Evolutionary conservation across 139 green algal genomes (phyloP).

Genomic region (Chlorella sp.): DNA sequence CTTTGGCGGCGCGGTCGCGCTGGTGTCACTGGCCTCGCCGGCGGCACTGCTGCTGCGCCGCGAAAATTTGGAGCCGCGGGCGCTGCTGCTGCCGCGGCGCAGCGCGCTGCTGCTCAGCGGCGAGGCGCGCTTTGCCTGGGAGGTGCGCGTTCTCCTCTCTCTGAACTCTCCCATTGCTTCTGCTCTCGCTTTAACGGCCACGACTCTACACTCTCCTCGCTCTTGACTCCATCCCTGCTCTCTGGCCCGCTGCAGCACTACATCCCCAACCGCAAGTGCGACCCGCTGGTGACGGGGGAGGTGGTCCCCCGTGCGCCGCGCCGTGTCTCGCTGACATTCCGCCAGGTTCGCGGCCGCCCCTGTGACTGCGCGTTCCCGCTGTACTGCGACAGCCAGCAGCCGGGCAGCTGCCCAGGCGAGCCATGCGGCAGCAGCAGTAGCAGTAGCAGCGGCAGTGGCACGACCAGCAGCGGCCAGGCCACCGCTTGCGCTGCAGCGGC

Average conservation of each 20-base stretch:
- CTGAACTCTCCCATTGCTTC: constrained; percentile 69
- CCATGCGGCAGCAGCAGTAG: neutral
- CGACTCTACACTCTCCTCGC: no score
- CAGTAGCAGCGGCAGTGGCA: neutral
- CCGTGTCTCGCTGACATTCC: constrained; percentile 89
- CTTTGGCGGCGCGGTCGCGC: constrained; percentile 86
- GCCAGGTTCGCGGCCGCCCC: constrained; percentile 62
- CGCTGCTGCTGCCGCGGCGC: constrained; percentile 74
- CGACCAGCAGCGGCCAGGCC: neutral
- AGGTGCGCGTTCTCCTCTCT: no score
- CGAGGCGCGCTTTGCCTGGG: constrained; percentile 85
- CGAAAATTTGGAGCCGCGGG: constrained; percentile 16
- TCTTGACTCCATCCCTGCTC: constrained; percentile 4
- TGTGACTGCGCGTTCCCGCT: constrained; percentile 85
- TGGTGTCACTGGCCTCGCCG: constrained; percentile 75
- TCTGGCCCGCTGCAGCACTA: no score
- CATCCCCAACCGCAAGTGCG: constrained; percentile 90
- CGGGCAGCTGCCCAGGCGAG: neutral
- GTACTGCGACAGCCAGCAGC: constrained; percentile 89
- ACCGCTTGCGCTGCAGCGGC: neutral
- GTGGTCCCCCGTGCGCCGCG: constrained; percentile 44
- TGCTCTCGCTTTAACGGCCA: no score
- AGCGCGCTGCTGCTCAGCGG: constrained; percentile 89
- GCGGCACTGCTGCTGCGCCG: constrained; percentile 89
- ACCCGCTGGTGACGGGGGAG: constrained; percentile 57